phyloP scores from a whole-genome alignment of 2,329 filamentous ascomycete species.

The Stachybotrys elegans region DNA sequence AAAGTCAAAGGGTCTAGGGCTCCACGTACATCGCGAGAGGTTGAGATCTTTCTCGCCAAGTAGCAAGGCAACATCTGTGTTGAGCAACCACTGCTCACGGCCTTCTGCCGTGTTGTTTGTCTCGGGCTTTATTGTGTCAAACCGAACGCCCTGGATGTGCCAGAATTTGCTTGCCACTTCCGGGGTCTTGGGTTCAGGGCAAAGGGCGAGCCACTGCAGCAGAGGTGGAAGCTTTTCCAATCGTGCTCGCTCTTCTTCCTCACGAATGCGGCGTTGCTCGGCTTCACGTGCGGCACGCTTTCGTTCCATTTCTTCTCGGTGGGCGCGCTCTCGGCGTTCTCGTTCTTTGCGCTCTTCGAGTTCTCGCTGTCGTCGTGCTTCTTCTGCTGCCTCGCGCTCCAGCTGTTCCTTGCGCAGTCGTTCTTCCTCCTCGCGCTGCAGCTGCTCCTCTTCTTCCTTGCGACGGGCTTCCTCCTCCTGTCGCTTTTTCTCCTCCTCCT shows the following conservation, averaged over 20 bases:
- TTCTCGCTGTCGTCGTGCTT: constrained; percentile 44
- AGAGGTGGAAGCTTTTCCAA: constrained; percentile 55
- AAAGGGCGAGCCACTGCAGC: constrained; percentile 54
- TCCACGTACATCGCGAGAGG: constrained; percentile 52
- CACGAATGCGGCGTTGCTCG: constrained; percentile 43
- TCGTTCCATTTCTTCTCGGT: constrained; percentile 41
- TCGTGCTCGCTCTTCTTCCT: constrained; percentile 50
- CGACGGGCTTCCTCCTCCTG: constrained; percentile 25
- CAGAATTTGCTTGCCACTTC: constrained; percentile 50
- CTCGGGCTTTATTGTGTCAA: constrained; percentile 55
- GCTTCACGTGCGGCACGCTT: constrained; percentile 46
- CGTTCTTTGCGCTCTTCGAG: constrained; percentile 47
- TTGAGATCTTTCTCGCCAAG: constrained; percentile 60
- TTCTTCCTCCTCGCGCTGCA: constrained; percentile 41
- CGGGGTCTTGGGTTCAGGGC: constrained; percentile 44
- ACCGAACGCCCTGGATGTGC: constrained; percentile 55
- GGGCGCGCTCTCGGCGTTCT: constrained; percentile 39
- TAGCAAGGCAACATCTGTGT: constrained; percentile 58
- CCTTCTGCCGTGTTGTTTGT: constrained; percentile 48
- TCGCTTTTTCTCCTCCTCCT: constrained; percentile 25
- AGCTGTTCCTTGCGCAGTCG: constrained; percentile 37
- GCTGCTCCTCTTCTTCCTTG: constrained; percentile 32
- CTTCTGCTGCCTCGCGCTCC: constrained; percentile 42
- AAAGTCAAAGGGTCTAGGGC: not conserved
- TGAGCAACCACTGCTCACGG: constrained; percentile 63